phyloP scores from a whole-genome alignment of 2,329 filamentous ascomycete species.

The Beauveria sp. region DNA sequence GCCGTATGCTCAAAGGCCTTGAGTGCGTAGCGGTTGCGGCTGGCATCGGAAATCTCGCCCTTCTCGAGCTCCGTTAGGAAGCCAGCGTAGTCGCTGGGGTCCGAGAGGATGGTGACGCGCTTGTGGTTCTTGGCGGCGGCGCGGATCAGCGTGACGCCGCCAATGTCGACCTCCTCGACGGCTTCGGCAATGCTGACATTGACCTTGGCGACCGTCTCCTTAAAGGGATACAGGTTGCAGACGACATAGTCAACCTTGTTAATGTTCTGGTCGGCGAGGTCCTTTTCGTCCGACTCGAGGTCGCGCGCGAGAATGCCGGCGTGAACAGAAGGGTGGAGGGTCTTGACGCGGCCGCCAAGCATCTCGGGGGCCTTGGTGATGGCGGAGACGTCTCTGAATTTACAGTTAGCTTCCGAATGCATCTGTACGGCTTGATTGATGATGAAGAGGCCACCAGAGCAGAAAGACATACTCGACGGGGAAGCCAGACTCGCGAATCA shows the following conservation, averaged over 20 bases:
- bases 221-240: conserved; percentile 99
- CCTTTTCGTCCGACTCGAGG: conserved; percentile 92
- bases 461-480: conserved; percentile 69
- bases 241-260: conserved; percentile 92
- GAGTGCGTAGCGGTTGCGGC: conserved; percentile 81
- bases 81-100: conserved; percentile 86
- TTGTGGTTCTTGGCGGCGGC: conserved; percentile 97
- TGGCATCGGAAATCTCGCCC: conserved; percentile 78
- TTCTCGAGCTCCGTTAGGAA: conserved; percentile 86
- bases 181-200: conserved; percentile 95
- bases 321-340: conserved; percentile 88
- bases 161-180: conserved; percentile 98
- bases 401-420: conserved; percentile 9
- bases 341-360: conserved; percentile 81
- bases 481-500: conserved; percentile 95
- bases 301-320: conserved; percentile 89
- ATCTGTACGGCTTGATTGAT: neutral
- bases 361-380: conserved; percentile 97
- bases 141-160: conserved; percentile 90
- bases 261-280: conserved; percentile 90
- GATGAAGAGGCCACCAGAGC: neutral
- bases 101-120: conserved; percentile 90
- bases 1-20: conserved; percentile 99
- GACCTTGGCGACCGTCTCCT: conserved; percentile 93
- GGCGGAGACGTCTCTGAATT: conserved; percentile 81